These are phyloP conservation scores for Russula olivacea DNA, from an alignment of 768 basidiomycete species.

Conservation along the genomic window DNA sequence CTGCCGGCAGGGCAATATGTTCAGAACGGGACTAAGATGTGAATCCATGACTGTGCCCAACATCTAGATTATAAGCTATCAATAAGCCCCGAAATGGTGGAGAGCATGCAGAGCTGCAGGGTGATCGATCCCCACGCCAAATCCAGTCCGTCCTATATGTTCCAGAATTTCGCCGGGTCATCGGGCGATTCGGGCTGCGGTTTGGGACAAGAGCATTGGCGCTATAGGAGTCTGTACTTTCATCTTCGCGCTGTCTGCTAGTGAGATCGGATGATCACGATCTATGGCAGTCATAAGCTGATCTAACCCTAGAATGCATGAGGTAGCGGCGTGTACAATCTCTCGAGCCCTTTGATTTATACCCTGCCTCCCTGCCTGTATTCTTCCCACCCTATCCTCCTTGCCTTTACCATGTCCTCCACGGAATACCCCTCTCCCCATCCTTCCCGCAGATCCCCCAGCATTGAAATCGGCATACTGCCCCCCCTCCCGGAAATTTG, in stretches of 20 bases:
- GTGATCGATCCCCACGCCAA: background rate
- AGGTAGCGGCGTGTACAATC: background rate
- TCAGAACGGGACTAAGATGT: background rate
- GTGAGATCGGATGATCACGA: background rate
- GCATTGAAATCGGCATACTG: background rate
- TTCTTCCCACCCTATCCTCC: background rate
- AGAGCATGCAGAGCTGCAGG: background rate
- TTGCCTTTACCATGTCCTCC: background rate
- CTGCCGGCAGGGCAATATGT: background rate
- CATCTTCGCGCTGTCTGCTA: background rate
- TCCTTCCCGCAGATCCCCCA: background rate
- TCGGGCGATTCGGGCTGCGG: background rate
- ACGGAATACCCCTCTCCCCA: background rate
- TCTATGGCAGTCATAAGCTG: background rate
- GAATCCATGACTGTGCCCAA: background rate
- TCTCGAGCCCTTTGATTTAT: background rate
- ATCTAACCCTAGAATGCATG: slow-evolving; percentile 9
- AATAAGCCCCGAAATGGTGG: background rate
- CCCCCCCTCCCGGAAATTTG: slow-evolving; percentile 5
- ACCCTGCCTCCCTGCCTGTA: background rate
- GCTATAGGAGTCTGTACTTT: background rate
- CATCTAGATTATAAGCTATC: background rate
- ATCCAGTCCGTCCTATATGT: background rate
- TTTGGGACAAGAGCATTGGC: background rate
- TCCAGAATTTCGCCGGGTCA: background rate